A percentile compares a stretch with the other conserved stretches of the same genome.
Evolutionary conservation across 2,329 filamentous ascomycete species (phyloP).

Genomic region (Cordyceps javanica): DNA sequence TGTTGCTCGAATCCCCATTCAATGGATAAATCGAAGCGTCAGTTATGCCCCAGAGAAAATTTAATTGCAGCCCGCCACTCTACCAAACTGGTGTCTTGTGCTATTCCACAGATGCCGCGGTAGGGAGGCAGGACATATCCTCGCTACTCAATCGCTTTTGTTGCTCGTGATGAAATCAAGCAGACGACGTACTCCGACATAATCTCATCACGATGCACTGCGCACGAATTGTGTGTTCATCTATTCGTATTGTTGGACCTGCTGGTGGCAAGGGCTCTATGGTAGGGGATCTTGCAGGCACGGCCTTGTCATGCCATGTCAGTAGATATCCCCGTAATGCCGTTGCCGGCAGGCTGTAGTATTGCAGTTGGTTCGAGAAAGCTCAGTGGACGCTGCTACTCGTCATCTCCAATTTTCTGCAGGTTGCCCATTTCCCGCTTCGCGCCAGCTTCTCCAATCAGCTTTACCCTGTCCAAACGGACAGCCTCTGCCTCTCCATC

Average conservation of each 20-base stretch:
- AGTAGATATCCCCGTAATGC: slow-evolving; percentile 8
- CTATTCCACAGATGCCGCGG: slow-evolving; percentile 24
- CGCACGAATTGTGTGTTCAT: not conserved
- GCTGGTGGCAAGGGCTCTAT: not conserved
- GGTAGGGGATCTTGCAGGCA: not conserved
- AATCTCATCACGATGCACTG: no score
- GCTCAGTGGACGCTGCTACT: slow-evolving; percentile 33
- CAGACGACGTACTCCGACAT: not conserved
- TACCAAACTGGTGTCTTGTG: slow-evolving; percentile 36
- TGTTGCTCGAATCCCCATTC: slow-evolving; percentile 66
- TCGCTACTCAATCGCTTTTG: slow-evolving; percentile 20
- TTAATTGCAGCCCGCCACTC: slow-evolving; percentile 68
- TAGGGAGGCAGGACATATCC: slow-evolving; percentile 39
- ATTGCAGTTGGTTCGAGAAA: not conserved
- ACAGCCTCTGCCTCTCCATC: slow-evolving; percentile 80
- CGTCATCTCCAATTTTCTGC: slow-evolving; percentile 82
- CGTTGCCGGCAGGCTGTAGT: not conserved
- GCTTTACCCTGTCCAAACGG: slow-evolving; percentile 68
- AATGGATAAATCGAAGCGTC: slow-evolving; percentile 61
- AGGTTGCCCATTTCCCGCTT: slow-evolving; percentile 91
- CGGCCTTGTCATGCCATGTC: not conserved
- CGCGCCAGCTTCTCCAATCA: slow-evolving; percentile 86
- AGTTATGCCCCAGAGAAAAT: slow-evolving; percentile 70
- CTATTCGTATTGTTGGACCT: not conserved
- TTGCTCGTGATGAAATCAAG: not conserved